Evolutionary conservation across 2,329 filamentous ascomycete genomes (phyloP), one percentile per base, ranked within the genome.

Genomic region (Botrytis paeoniae): DNA sequence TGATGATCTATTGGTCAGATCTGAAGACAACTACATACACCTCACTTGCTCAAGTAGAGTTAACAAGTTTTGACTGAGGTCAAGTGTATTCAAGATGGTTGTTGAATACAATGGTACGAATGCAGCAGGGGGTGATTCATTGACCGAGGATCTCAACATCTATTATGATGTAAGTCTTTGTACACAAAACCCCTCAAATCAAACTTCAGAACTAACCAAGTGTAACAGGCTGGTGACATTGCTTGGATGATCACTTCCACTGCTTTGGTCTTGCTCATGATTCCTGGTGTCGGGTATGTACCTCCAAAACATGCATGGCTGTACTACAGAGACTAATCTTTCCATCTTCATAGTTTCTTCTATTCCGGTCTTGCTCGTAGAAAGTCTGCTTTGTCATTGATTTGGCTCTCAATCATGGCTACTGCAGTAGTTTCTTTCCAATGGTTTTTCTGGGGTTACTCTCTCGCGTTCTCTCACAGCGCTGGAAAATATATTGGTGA

Each of bases 401-500:
- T 97, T 82, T 97, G 93, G 93, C 89, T 97, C 37, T 95, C 93
- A 6, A 86, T 97, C 80, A 97, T 97, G 92, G 89, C 93, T 32
- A 89, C 91, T 1, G 94, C 91, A 20, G 91, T 97, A 69, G 91
- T 93, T 51, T 92, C 90, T 39, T 97, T 97, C 83, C 94, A 97
- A 82, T 97, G 94, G 94, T 97, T 97, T 85, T 80, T 81, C 76
- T 81, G 80, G 80, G 80, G 80, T 70, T 81, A 78, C 76, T 80
- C 79, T 0, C 76, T 81, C 14, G 74, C 80, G 39, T 81, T 81
- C 75, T 96, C 93, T 25, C 93, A 95, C 82, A 78, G 75, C 32
- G 78, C 78, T 4, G 78, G 78, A 45, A 78, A 74, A n/a, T 97
- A 89, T 81, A 93, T 97, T 75, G 94, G 94, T 73, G 87, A 94